Evolutionary conservation across 2,329 filamentous ascomycete species (phyloP).

Genomic region (Phaeosphaeriaceae sp.): DNA sequence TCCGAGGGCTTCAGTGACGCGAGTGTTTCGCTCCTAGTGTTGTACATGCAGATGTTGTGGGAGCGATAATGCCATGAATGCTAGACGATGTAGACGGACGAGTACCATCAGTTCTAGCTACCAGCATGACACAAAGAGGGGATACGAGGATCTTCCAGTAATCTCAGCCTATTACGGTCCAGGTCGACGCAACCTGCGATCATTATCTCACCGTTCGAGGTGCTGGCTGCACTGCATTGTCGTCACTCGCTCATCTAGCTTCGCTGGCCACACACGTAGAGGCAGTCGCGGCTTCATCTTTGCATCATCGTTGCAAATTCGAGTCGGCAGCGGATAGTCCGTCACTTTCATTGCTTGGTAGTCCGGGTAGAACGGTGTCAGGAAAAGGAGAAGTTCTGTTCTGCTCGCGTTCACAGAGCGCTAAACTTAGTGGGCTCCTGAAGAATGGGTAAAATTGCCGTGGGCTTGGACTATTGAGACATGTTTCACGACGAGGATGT

Average conservation of each 20-base stretch:
- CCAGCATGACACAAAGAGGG: constrained; percentile 11
- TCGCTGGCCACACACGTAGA: neutral
- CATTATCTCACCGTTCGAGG: constrained; percentile 9
- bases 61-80: neutral
- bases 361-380: neutral
- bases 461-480: constrained; percentile 6
- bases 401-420: neutral
- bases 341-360: neutral
- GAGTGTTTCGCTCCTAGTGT: neutral
- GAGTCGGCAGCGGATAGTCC: neutral
- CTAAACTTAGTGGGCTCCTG: neutral
- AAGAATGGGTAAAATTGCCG: neutral
- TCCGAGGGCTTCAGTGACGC: neutral
- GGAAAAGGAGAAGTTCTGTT: neutral
- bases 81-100: neutral
- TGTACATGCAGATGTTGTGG: neutral
- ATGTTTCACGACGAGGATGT: constrained; percentile 11
- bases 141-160: constrained; percentile 15
- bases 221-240: neutral
- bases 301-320: neutral
- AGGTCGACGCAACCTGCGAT: constrained; percentile 7
- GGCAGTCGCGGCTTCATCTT: neutral
- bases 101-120: constrained; percentile 5
- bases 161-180: neutral
- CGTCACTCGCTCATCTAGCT: neutral